These are phyloP conservation scores for Phanerodontia chrysosporium DNA, from an alignment of 768 basidiomycete genomes.

Conservation along the genomic window DNA sequence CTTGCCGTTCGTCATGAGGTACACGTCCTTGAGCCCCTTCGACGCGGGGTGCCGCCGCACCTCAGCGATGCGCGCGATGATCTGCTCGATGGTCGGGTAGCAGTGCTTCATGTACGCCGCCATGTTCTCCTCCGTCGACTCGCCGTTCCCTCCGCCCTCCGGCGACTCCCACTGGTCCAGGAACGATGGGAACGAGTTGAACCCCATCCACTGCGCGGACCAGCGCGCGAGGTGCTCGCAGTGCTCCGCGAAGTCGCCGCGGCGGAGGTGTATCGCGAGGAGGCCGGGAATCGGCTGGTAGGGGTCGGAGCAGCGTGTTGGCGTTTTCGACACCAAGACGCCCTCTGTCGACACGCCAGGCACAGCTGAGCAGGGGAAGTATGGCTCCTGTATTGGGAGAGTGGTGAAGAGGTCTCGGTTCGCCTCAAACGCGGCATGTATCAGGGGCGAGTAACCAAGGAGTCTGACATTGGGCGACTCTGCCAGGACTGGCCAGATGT, in stretches of 20 bases:
- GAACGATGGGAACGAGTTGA: conserved; percentile 39
- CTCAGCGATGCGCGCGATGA: conserved; percentile 33
- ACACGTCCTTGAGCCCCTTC: conserved; percentile 32
- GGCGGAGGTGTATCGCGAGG: conserved; percentile 45
- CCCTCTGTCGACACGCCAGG: neutral
- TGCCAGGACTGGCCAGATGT: conserved; percentile 38
- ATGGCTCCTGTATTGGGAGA: conserved; percentile 7
- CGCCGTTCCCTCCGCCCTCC: conserved; percentile 17
- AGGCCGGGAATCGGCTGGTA: conserved; percentile 32
- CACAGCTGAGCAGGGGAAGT: conserved; percentile 6
- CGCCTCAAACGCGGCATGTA: conserved; percentile 34
- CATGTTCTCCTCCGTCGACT: conserved; percentile 20
- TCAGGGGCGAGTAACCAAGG: conserved; percentile 54
- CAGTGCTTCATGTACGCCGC: conserved; percentile 34
- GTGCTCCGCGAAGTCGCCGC: conserved; percentile 43
- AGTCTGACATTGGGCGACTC: conserved; percentile 43
- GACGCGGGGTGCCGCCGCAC: conserved; percentile 23
- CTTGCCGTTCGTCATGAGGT: conserved; percentile 45
- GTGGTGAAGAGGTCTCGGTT: conserved; percentile 15
- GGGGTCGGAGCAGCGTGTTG: conserved; percentile 9
- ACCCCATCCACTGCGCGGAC: conserved; percentile 34
- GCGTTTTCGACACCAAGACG: conserved; percentile 1
- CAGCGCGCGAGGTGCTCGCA: conserved; percentile 34
- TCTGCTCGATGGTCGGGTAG: conserved; percentile 36
- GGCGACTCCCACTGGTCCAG: conserved; percentile 33